Percentiles rank a stretch among this genome's conserved stretches.
phyloP scores from a whole-genome alignment of 768 basidiomycete species.

The Daedaleopsis sinensis region DNA sequence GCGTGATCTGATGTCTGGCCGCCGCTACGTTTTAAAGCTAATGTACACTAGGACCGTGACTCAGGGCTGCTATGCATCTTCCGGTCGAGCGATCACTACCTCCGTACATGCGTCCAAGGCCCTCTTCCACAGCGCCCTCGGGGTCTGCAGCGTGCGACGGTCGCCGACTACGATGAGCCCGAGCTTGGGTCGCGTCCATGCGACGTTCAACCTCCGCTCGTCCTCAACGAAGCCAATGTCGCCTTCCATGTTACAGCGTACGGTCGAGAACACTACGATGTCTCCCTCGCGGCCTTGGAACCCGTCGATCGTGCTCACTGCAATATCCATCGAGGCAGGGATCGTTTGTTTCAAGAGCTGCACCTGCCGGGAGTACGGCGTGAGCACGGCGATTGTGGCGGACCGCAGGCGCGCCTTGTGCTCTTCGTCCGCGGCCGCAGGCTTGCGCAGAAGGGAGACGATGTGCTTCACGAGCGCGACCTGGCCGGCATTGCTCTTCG shows the following conservation, averaged over 20 bases:
- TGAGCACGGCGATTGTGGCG: slow-evolving; percentile 48
- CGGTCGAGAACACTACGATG: slow-evolving; percentile 65
- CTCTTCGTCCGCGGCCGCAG: neutral
- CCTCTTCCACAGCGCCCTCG: slow-evolving; percentile 52
- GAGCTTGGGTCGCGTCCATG: slow-evolving; percentile 67
- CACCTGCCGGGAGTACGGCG: slow-evolving; percentile 64
- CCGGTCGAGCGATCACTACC: slow-evolving; percentile 26
- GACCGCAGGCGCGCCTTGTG: neutral
- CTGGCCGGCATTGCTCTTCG: slow-evolving; percentile 66
- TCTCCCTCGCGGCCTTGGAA: slow-evolving; percentile 75
- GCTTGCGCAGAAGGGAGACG: slow-evolving; percentile 42
- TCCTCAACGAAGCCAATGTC: slow-evolving; percentile 73
- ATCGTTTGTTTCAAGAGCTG: slow-evolving; percentile 45
- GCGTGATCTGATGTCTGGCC: neutral
- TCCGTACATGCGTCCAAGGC: slow-evolving; percentile 42
- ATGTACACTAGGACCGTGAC: no score
- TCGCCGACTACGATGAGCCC: slow-evolving; percentile 67
- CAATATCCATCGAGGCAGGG: slow-evolving; percentile 33
- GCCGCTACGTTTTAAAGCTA: neutral
- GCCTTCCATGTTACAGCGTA: slow-evolving; percentile 57
- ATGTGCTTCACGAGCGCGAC: slow-evolving; percentile 54
- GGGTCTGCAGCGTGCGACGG: slow-evolving; percentile 46
- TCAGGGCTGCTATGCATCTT: slow-evolving; percentile 2
- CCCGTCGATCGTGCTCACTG: slow-evolving; percentile 57
- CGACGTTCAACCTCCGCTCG: slow-evolving; percentile 62